These are phyloP conservation scores for Euphorbia corollata DNA, from an alignment of 441 rosid species.

Conservation along the genomic window DNA sequence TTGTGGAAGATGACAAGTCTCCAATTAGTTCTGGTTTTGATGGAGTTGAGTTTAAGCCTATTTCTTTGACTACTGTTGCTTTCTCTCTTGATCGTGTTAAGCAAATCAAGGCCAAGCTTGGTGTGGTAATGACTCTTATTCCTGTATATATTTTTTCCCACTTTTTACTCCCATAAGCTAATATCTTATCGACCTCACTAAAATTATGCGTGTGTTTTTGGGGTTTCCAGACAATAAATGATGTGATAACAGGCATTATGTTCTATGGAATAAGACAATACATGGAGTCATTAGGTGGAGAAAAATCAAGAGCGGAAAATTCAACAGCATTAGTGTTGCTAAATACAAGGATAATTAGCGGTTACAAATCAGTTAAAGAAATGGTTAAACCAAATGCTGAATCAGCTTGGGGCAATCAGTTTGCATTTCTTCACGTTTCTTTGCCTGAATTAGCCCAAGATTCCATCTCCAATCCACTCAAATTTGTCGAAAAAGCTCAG, in stretches of 20 bases:
- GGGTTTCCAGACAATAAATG: slow-evolving; percentile 36
- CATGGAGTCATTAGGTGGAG: slow-evolving; percentile 25
- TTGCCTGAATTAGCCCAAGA: slow-evolving; percentile 22
- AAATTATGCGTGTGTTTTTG: neutral
- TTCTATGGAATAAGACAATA: slow-evolving; percentile 38
- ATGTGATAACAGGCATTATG: slow-evolving; percentile 36
- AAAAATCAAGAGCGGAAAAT: slow-evolving; percentile 3
- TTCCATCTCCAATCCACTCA: slow-evolving; percentile 24
- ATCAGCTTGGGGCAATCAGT: slow-evolving; percentile 42
- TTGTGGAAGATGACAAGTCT: slow-evolving; percentile 28
- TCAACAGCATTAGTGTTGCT: slow-evolving; percentile 40
- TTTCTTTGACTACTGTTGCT: slow-evolving; percentile 22
- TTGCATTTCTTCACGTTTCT: slow-evolving; percentile 34
- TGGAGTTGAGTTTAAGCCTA: slow-evolving; percentile 31
- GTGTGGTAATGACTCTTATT: slow-evolving; percentile 26
- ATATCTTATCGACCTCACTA: neutral
- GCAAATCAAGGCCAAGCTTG: slow-evolving; percentile 35
- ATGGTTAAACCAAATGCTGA: slow-evolving; percentile 33
- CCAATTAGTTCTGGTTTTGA: slow-evolving; percentile 29
- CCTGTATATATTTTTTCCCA: too few species aligned
- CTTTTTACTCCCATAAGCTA: neutral
- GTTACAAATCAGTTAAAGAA: slow-evolving; percentile 35
- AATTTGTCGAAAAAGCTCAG: slow-evolving; percentile 30
- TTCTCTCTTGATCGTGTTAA: slow-evolving; percentile 36
- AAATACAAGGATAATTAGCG: slow-evolving; percentile 30